Evolutionary conservation across 2,329 filamentous ascomycete species (phyloP).

Genomic region (Pestalotiopsis sp.): DNA sequence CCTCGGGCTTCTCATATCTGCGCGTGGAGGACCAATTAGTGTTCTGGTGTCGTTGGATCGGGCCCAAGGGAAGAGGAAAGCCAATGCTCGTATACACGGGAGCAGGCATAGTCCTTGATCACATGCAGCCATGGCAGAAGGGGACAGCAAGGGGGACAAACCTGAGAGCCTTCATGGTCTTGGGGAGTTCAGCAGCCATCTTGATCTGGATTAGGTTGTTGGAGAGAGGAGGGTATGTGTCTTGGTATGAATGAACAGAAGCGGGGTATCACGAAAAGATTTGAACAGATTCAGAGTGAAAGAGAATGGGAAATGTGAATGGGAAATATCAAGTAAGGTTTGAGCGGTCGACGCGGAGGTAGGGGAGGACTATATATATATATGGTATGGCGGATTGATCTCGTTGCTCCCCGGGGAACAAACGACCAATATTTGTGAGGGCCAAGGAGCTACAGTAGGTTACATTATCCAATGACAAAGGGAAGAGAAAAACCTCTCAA

Average conservation of each 20-base stretch:
- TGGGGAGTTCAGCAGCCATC: slow-evolving; percentile 36
- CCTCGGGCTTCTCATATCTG: slow-evolving; percentile 64
- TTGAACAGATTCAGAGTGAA: neutral
- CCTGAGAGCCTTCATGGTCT: slow-evolving; percentile 60
- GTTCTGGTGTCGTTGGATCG: neutral
- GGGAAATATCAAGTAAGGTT: neutral
- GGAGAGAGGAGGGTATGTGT: slow-evolving; percentile 16
- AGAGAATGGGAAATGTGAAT: neutral
- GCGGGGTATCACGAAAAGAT: slow-evolving; percentile 15
- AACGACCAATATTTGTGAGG: neutral
- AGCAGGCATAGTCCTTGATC: slow-evolving; percentile 1
- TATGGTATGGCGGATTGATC: neutral
- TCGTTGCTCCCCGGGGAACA: neutral
- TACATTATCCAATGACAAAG: neutral
- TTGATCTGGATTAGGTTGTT: slow-evolving; percentile 26
- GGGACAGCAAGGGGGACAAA: slow-evolving; percentile 33
- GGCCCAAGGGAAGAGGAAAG: neutral
- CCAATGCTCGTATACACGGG: neutral
- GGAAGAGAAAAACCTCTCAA: neutral
- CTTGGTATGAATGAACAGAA: neutral
- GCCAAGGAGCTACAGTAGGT: neutral
- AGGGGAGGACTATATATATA: neutral
- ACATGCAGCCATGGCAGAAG: neutral
- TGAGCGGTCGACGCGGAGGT: neutral
- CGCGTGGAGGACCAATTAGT: slow-evolving; percentile 22